Evolutionary conservation across 352 stramenopile genomes (phyloP), one percentile per base, ranked within the genome.

Genomic region (Hyaloperonospora arabidopsidis): DNA sequence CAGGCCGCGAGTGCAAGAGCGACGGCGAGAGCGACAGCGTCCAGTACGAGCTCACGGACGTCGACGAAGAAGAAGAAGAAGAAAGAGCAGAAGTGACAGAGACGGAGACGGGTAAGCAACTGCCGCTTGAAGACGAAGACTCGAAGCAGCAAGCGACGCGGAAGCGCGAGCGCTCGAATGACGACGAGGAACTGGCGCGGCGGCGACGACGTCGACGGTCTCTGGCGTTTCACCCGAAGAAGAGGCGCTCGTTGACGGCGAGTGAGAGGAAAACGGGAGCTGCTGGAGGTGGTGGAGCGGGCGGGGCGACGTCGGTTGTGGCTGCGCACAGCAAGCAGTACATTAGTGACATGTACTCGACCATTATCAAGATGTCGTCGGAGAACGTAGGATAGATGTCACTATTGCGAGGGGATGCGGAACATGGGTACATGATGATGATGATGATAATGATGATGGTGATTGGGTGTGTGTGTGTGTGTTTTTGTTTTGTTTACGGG

Each of bases 291-390:
- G 51, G 52, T 21, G 25, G 8, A 8, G 25, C 25, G 25, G 25
- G 25, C 25, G 8, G 25, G 4, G 25, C 25, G 25, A 21, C 32
- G 10, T 55, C 17, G 29, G 43, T 60, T 11, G 43, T 51, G 25
- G 46, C 61, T n/a, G 48, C 46, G 22, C 61, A 62, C 47, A 86
- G 63, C 49, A 80, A 79, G 19, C 82, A 92, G 72, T 89, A 89
- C 63, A 85, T 96, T 50, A 85, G 76, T 54, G 85, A 94, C 45
- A 96, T 97, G 84, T 97, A 97, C 70, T 87, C 74, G 47, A 89
- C 72, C 11, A 93, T 95, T 63, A 95, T 96, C 59, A 92, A 95
- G 69, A 93, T 96, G 76, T 92, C 76, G 4, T 94, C 81, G 17
- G 86, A 96, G 56, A 96, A 96, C 57, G 83, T 95, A 69, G 45